phyloP scores from a whole-genome alignment of 2,329 filamentous ascomycete species.

The Nothopassalora personata region DNA sequence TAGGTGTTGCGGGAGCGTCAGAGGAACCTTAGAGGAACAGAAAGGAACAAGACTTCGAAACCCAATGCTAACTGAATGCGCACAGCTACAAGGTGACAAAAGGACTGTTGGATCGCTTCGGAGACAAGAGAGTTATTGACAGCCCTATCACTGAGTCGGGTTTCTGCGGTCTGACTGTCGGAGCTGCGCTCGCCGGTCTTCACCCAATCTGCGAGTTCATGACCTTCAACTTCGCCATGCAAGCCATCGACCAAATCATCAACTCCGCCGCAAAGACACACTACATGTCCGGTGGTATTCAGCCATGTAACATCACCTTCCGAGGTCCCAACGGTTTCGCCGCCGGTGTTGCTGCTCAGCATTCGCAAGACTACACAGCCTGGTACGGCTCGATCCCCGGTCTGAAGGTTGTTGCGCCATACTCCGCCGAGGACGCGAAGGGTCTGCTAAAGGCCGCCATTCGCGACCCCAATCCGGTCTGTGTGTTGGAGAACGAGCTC shows the following conservation, averaged over 20 bases:
- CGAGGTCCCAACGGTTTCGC: constrained; percentile 98
- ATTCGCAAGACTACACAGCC: constrained; percentile 97
- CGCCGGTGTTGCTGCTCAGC: constrained; percentile 89
- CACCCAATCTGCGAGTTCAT: constrained; percentile 99
- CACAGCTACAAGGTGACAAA: constrained; percentile 94
- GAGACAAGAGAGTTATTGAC: constrained; percentile 95
- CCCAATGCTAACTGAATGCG: not conserved
- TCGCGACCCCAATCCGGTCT: constrained; percentile 94
- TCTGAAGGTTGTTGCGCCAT: constrained; percentile 92
- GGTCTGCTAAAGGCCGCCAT: constrained; percentile 96
- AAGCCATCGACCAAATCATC: constrained; percentile 99
- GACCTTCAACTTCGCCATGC: constrained; percentile 99
- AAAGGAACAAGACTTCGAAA: not conserved
- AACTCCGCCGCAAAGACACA: constrained; percentile 99
- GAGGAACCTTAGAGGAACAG: not conserved
- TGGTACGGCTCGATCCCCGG: constrained; percentile 99
- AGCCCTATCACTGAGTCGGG: constrained; percentile 97
- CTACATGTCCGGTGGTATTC: constrained; percentile 99
- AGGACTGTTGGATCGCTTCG: constrained; percentile 93
- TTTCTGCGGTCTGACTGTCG: constrained; percentile 88
- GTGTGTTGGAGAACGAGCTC: constrained; percentile 57
- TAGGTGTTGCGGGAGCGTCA: not conserved
- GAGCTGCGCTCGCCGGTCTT: constrained; percentile 88
- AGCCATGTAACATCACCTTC: constrained; percentile 99
- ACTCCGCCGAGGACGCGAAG: constrained; percentile 97